Evolutionary conservation across 257 asterid species (phyloP).

Genomic region (Forsythia suspensa): DNA sequence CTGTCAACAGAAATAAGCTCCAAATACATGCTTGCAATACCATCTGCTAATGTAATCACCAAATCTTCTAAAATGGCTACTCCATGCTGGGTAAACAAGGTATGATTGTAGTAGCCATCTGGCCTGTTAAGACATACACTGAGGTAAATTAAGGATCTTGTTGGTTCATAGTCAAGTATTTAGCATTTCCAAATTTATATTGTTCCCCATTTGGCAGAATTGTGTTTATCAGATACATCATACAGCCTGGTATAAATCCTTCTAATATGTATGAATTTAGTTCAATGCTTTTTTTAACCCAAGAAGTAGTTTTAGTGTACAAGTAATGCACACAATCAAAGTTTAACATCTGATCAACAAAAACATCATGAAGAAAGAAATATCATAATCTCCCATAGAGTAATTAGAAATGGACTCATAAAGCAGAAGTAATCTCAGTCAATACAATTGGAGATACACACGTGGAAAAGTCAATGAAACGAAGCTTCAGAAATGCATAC

Average conservation of each 20-base stretch:
- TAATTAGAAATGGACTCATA: neutral
- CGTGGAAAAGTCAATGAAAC: conserved; percentile 13
- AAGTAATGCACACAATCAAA: neutral
- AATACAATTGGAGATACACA: neutral
- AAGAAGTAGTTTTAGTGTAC: neutral
- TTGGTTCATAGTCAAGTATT: neutral
- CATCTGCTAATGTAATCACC: conserved; percentile 84
- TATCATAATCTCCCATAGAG: neutral
- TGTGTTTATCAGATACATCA: neutral
- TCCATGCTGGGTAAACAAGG: conserved; percentile 71
- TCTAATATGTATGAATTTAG: neutral
- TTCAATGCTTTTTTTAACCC: neutral
- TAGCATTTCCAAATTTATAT: neutral
- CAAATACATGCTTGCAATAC: conserved; percentile 87
- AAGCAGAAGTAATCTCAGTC: conserved; percentile 1
- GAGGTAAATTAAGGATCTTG: conserved; percentile 14
- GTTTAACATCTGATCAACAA: conserved; percentile 7
- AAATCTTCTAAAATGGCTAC: conserved; percentile 82
- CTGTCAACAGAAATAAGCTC: conserved; percentile 96
- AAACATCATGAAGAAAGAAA: conserved; percentile 11
- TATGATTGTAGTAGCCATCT: conserved; percentile 55
- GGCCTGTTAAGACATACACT: conserved; percentile 50
- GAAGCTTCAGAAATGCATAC: conserved; percentile 7
- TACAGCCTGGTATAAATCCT: neutral
- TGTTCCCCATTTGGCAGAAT: conserved; percentile 6